Conservation (phyloP, 805 yeast genomes). For the Candida qinlingensis region DNA sequence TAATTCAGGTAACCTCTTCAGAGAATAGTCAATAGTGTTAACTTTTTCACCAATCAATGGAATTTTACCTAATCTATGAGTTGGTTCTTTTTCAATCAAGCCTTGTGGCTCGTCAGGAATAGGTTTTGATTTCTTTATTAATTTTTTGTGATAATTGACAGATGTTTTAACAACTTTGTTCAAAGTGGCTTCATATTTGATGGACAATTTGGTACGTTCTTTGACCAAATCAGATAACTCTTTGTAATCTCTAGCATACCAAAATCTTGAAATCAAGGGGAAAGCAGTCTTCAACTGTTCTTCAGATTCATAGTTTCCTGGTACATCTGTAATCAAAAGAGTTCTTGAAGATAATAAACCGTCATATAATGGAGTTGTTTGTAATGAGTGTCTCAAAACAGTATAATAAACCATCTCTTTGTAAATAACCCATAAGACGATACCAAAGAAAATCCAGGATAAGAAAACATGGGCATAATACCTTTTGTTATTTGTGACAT, state of each 20-base stretch:
- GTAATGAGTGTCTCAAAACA: slow-evolving; percentile 66
- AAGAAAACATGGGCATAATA: slow-evolving; percentile 70
- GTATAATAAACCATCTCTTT: slow-evolving; percentile 69
- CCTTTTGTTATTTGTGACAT: slow-evolving; percentile 58
- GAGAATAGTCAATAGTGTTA: slow-evolving; percentile 71
- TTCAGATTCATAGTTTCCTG: slow-evolving; percentile 40
- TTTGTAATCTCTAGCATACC: slow-evolving; percentile 60
- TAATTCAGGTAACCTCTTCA: slow-evolving; percentile 60
- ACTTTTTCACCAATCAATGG: slow-evolving; percentile 78
- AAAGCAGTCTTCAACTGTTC: slow-evolving; percentile 50
- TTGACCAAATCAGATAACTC: slow-evolving; percentile 51
- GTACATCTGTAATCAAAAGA: slow-evolving; percentile 62
- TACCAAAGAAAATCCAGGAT: slow-evolving; percentile 69
- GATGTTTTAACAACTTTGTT: slow-evolving; percentile 57
- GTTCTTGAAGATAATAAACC: slow-evolving; percentile 68
- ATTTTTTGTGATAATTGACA: slow-evolving; percentile 48
- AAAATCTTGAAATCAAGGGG: slow-evolving; percentile 54
- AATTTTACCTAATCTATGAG: slow-evolving; percentile 60
- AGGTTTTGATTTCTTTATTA: slow-evolving; percentile 51
- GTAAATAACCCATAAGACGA: slow-evolving; percentile 61
- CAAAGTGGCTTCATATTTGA: slow-evolving; percentile 60
- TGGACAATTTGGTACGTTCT: slow-evolving; percentile 57
- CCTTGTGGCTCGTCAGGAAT: slow-evolving; percentile 51
- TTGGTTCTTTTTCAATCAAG: slow-evolving; percentile 80
- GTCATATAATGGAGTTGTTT: slow-evolving; percentile 68